These are phyloP conservation scores for Dalbergia cochinchinensis DNA, from an alignment of 306 rosid genomes.

Conservation along the genomic window DNA sequence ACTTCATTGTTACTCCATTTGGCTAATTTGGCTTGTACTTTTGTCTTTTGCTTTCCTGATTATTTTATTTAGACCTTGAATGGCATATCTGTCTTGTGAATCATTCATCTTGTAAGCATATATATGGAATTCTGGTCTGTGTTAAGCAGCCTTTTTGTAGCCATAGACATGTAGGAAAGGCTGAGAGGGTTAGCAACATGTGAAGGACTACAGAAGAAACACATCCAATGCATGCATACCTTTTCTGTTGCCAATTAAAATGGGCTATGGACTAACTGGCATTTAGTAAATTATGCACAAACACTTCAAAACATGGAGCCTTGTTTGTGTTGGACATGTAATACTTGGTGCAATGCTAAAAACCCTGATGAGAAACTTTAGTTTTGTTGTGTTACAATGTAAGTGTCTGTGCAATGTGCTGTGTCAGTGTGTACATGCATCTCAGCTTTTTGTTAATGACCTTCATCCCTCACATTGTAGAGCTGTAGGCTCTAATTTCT, in stretches of 20 bases:
- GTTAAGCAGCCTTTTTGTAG: conserved; percentile 15
- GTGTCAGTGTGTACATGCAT: background rate
- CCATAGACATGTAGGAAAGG: background rate
- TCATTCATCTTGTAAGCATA: conserved; percentile 13
- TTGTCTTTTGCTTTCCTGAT: background rate
- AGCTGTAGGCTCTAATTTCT: background rate
- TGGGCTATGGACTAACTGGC: background rate
- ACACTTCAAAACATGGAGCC: background rate
- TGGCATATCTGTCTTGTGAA: conserved; percentile 20
- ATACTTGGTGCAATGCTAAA: background rate
- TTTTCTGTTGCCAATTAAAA: conserved; percentile 20
- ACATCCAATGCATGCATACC: background rate
- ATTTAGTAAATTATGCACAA: conserved; percentile 1
- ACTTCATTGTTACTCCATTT: conserved; percentile 16
- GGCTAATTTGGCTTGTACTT: conserved; percentile 14
- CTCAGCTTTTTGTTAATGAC: conserved; percentile 13
- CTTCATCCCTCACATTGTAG: conserved; percentile 12
- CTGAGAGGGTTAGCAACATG: background rate
- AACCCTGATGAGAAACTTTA: background rate
- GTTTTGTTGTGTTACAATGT: background rate
- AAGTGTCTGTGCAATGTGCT: conserved; percentile 19
- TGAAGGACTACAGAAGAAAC: conserved; percentile 9
- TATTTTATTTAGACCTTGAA: conserved; percentile 24
- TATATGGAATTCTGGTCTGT: background rate
- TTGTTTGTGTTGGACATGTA: background rate